Evolutionary conservation across 352 stramenopile genomes (phyloP).

Genomic region (Labyrinthula sp.): DNA sequence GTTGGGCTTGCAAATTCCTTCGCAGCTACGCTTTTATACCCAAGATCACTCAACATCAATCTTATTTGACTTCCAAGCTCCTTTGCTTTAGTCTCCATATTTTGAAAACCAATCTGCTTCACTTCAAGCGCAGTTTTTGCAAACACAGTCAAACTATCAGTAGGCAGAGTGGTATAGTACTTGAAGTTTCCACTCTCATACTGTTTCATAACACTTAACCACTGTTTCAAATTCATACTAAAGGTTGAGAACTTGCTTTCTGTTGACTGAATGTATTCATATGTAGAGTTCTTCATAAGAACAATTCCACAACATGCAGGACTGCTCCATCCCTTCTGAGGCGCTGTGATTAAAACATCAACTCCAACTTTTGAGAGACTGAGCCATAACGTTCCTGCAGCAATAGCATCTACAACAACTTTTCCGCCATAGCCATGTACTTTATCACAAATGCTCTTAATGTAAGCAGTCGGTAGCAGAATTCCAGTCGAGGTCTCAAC

Average conservation of each 20-base stretch:
- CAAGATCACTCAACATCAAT: slow-evolving; percentile 37
- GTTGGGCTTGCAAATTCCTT: slow-evolving; percentile 45
- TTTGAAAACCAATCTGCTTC: slow-evolving; percentile 29
- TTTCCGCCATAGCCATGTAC: slow-evolving; percentile 45
- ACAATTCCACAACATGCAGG: slow-evolving; percentile 39
- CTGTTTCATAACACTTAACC: slow-evolving; percentile 47
- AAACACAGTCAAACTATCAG: slow-evolving; percentile 45
- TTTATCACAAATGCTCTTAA: slow-evolving; percentile 38
- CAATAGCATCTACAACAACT: slow-evolving; percentile 52
- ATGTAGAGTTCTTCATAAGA: slow-evolving; percentile 42
- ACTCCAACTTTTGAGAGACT: slow-evolving; percentile 51
- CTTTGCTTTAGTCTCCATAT: slow-evolving; percentile 2
- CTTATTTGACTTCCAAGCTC: slow-evolving; percentile 40
- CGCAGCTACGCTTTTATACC: slow-evolving; percentile 42
- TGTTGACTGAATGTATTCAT: slow-evolving; percentile 34
- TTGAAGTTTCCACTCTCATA: slow-evolving; percentile 46
- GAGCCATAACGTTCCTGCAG: slow-evolving; percentile 45
- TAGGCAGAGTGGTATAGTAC: slow-evolving; percentile 56
- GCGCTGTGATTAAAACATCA: slow-evolving; percentile 48
- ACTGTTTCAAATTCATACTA: slow-evolving; percentile 45
- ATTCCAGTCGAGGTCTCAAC: slow-evolving; percentile 54
- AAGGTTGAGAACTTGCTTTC: slow-evolving; percentile 45
- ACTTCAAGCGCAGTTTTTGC: slow-evolving; percentile 48
- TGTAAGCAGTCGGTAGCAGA: slow-evolving; percentile 50
- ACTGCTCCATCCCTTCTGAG: slow-evolving; percentile 49